Evolutionary conservation across 23 red algal species (phyloP).

Genomic region (Pyropia haitanensis): DNA sequence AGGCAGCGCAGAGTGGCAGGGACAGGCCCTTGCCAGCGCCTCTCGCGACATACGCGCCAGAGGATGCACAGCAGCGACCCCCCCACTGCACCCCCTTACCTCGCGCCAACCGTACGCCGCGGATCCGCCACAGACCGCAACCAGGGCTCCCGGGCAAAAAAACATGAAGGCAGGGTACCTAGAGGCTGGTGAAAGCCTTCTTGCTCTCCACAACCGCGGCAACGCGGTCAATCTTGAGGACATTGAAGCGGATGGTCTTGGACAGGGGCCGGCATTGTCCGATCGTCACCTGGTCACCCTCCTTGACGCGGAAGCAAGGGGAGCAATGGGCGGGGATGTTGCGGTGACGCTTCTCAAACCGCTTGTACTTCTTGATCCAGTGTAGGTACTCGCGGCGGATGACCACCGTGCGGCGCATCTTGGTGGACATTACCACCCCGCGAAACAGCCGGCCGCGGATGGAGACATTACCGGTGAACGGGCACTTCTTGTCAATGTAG

Average conservation of each 20-base stretch:
- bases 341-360: slow-evolving; percentile 96
- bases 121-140: too few species aligned
- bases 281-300: slow-evolving; percentile 98
- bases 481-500: slow-evolving; percentile 99
- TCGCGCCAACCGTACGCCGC: too few species aligned
- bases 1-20: too few species aligned
- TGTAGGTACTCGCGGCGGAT: slow-evolving; percentile 97
- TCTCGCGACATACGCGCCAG: too few species aligned
- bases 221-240: slow-evolving; percentile 83
- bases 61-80: too few species aligned
- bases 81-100: too few species aligned
- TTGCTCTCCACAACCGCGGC: slow-evolving; percentile 75
- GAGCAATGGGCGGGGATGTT: slow-evolving; percentile 95
- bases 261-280: slow-evolving; percentile 82
- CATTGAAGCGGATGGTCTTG: slow-evolving; percentile 97
- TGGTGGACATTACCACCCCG: slow-evolving; percentile 89
- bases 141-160: not conserved
- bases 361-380: slow-evolving; percentile 96
- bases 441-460: slow-evolving; percentile 90
- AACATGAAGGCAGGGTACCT: slow-evolving; percentile 19
- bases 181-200: slow-evolving; percentile 90
- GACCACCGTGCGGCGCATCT: slow-evolving; percentile 97
- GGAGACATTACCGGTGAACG: slow-evolving; percentile 96
- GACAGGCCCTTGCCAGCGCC: too few species aligned
- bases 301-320: slow-evolving; percentile 87